Evolutionary conservation across 2,329 filamentous ascomycete species (phyloP).

Genomic region (Juglanconis sp.): DNA sequence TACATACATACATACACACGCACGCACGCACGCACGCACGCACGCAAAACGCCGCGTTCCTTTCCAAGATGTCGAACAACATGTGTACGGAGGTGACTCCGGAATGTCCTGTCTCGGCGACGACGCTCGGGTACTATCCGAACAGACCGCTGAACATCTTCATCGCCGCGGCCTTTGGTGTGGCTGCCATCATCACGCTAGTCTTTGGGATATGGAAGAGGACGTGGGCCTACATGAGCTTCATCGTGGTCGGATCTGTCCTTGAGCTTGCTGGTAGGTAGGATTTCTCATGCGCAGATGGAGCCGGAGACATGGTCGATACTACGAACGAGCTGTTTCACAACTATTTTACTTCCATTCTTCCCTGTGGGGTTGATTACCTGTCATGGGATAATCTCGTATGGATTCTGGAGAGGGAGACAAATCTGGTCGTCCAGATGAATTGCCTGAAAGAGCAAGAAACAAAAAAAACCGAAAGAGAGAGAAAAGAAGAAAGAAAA

Average conservation of each 20-base stretch:
- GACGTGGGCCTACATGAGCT: constrained; percentile 53
- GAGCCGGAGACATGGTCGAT: not conserved
- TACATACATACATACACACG: no score
- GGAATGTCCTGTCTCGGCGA: constrained; percentile 48
- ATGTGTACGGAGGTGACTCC: constrained; percentile 37
- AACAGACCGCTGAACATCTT: constrained; percentile 55
- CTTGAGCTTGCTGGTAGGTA: constrained; percentile 49
- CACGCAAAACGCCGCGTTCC: not conserved
- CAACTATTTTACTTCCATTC: no score
- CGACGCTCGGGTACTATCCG: constrained; percentile 55
- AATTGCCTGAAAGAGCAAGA: no score
- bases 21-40: no score
- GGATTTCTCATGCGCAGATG: not conserved
- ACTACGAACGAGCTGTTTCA: not conserved
- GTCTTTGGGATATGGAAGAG: constrained; percentile 44
- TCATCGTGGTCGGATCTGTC: constrained; percentile 46
- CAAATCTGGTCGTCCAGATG: no score
- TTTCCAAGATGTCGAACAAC: constrained; percentile 22
- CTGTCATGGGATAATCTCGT: no score
- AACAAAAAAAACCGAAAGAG: no score
- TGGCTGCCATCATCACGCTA: constrained; percentile 40
- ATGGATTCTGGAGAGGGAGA: no score
- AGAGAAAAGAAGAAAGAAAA: no score
- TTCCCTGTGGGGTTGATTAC: no score
- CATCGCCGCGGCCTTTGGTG: constrained; percentile 47